These are phyloP conservation scores for Diatrype stigma DNA, from an alignment of 2,329 filamentous ascomycete species.

Conservation along the genomic window DNA sequence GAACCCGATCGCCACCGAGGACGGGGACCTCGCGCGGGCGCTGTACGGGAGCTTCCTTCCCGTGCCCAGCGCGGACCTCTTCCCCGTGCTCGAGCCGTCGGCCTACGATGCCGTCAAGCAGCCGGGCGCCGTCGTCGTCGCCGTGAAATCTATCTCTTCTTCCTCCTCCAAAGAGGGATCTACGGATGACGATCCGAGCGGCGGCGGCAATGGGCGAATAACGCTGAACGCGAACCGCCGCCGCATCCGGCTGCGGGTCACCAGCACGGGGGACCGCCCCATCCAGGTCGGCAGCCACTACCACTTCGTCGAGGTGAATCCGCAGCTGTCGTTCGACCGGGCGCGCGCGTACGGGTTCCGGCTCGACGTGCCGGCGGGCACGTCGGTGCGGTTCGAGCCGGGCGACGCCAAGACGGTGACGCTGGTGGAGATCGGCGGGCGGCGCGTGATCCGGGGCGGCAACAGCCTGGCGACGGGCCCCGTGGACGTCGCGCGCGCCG, in stretches of 20 bases:
- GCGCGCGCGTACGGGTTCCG: conserved; percentile 76
- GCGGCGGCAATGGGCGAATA: conserved; percentile 51
- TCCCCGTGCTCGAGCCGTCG: conserved; percentile 60
- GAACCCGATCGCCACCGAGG: conserved; percentile 78
- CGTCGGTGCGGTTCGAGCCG: conserved; percentile 89
- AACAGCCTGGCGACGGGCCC: conserved; percentile 72
- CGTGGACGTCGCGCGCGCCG: conserved; percentile 59
- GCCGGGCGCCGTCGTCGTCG: conserved; percentile 75
- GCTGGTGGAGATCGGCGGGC: conserved; percentile 81
- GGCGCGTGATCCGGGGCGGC: conserved; percentile 76
- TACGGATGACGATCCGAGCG: too few species aligned
- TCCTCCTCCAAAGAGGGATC: too few species aligned
- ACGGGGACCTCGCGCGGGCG: conserved; percentile 81
- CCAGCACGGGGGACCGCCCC: conserved; percentile 82
- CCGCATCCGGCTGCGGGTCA: conserved; percentile 71
- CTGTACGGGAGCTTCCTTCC: conserved; percentile 91
- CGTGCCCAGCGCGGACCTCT: conserved; percentile 63
- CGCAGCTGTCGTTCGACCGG: conserved; percentile 83
- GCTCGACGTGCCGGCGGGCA: conserved; percentile 86
- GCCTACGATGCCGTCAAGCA: conserved; percentile 64
- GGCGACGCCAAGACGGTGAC: conserved; percentile 88
- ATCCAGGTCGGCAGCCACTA: conserved; percentile 95
- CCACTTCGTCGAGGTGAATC: conserved; percentile 94
- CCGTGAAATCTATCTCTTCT: too few species aligned
- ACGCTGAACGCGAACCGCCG: conserved; percentile 69